Evolutionary conservation across 139 green algal species (phyloP).

Genomic region (Spirogloea muscicola): DNA sequence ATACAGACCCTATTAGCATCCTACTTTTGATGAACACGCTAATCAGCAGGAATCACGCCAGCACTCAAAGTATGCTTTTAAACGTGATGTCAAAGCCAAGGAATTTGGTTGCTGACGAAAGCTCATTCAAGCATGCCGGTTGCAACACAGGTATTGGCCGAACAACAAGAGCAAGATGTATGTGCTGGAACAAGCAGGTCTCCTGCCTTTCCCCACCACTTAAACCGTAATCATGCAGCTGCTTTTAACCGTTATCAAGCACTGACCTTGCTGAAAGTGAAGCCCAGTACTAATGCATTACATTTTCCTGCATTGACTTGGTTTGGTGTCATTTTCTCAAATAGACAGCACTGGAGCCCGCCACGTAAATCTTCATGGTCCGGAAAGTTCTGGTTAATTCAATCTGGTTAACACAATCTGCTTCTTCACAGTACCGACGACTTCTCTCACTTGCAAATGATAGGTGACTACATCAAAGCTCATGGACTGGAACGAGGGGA

Average conservation of each 20-base stretch:
- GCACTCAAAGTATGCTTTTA: too few relatives aligned
- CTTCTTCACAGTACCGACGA: not conserved
- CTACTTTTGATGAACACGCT: too few relatives aligned
- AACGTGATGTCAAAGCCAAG: too few relatives aligned
- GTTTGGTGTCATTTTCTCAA: not conserved
- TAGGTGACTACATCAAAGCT: conserved; percentile 20
- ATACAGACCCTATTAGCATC: too few relatives aligned
- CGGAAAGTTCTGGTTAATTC: not conserved
- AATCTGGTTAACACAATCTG: not conserved
- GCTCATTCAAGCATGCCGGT: too few relatives aligned
- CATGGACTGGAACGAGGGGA: conserved; percentile 24
- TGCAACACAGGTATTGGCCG: conserved; percentile 40
- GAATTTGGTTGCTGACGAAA: too few relatives aligned
- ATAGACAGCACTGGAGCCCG: not conserved
- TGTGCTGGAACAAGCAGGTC: conserved; percentile 31
- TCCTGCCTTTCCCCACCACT: not conserved
- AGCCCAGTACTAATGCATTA: not conserved
- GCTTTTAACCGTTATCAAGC: not conserved
- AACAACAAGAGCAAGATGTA: conserved; percentile 43
- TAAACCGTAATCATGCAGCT: not conserved
- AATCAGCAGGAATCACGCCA: too few relatives aligned
- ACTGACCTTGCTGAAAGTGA: not conserved
- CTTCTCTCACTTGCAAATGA: not conserved
- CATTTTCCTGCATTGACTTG: not conserved
- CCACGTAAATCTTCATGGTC: not conserved